Conservation (phyloP, 768 basidiomycete genomes). For the Dentipellis fragilis region DNA sequence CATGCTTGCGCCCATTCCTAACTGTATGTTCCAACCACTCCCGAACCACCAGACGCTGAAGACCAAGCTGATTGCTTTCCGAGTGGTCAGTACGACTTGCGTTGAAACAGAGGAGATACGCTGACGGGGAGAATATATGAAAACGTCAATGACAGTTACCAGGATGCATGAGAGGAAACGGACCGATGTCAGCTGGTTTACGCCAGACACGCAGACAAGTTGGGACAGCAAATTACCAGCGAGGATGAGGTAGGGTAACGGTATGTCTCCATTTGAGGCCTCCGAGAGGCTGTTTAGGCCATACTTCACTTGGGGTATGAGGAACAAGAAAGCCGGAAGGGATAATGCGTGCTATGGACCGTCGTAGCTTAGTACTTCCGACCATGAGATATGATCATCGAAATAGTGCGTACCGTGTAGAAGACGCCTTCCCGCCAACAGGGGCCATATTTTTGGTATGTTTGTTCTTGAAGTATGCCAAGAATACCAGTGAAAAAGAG, state of each 20-base stretch:
- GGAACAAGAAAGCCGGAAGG: constrained; percentile 64
- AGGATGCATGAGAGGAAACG: constrained; percentile 17
- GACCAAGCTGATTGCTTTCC: constrained; percentile 73
- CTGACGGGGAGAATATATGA: constrained; percentile 22
- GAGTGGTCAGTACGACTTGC: constrained; percentile 67
- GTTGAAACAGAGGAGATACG: constrained; percentile 74
- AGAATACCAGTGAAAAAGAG: constrained; percentile 58
- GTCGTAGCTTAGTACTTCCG: not conserved
- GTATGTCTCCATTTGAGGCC: constrained; percentile 17
- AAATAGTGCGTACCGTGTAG: constrained; percentile 51
- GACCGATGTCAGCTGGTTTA: constrained; percentile 74
- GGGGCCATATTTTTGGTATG: constrained; percentile 64
- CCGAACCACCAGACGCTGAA: constrained; percentile 84
- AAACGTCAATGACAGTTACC: not conserved
- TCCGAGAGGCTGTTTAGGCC: constrained; percentile 40
- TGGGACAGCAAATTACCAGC: constrained; percentile 61
- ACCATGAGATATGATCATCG: not conserved
- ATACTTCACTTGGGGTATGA: constrained; percentile 44
- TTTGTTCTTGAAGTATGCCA: constrained; percentile 69
- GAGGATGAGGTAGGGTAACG: constrained; percentile 44
- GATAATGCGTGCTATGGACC: constrained; percentile 62
- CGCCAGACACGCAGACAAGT: constrained; percentile 73
- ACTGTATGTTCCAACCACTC: constrained; percentile 54
- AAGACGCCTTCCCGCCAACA: constrained; percentile 81
- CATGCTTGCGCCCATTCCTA: constrained; percentile 60